Base-by-base conservation (phyloP, 2,329 filamentous ascomycete genomes). In the Fusarium mexicanum region DNA sequence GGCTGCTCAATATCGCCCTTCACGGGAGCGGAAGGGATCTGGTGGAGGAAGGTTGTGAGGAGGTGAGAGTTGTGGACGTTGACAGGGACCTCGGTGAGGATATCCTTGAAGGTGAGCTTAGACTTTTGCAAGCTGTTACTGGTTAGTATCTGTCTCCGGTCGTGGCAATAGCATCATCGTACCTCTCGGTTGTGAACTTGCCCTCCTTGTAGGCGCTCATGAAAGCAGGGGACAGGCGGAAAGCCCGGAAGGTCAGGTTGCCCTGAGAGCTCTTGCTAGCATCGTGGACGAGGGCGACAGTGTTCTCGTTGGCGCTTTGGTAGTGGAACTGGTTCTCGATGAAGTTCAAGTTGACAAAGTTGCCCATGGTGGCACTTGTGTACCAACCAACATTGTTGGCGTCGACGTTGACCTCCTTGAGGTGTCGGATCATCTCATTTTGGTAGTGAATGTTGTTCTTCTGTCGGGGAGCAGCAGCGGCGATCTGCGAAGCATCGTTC, bases 301-400 rank as follows among this genome's bases (percentile, higher is more conserved):
- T 95, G 83, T 90, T 89, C 85, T 96, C 94, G 83, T 98, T 97
- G 79, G 97, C 94, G 84, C 94, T 96, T 88, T 99, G 96, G 88
- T 98, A 98, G 87, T 95, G 93, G 86, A 91, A 95, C 85, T 98
- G 95, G 87, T 98, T 99, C 89, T 99, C 96, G 84, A 99, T 94
- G 82, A 98, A 95, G 87, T 93, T 94, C 81, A 93, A 84, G 87
- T 95, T 98, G 88, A 98, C 89, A 79, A 98, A 98, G 88, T 98
- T 98, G 84, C 96, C 96, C 94, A 99, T 97, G 84, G 95, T 98
- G 74, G 95, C 94, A 86, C 95, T 98, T 68, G 95, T 98, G 87
- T 99, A 99, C 95, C 95, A 99, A 80, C 96, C 96, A 69, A 97
- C 94, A 80, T 94, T 97, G 88, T 98, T 98, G 76, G 96, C 96